These are phyloP conservation scores for Perilla frutescens DNA, from an alignment of 257 asterid genomes.

Conservation along the genomic window DNA sequence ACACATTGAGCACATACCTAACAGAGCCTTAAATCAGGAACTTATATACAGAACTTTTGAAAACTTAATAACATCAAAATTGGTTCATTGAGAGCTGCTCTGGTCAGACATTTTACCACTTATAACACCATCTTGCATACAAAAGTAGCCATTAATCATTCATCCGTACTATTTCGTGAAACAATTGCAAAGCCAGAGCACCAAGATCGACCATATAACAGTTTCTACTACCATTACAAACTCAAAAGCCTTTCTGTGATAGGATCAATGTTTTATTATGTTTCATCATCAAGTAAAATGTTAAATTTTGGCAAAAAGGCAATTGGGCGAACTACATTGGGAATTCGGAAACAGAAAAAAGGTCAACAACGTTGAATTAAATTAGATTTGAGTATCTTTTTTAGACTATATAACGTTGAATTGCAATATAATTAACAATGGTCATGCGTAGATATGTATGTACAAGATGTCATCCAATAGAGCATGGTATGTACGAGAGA, in stretches of 20 bases:
- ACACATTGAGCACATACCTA: neutral
- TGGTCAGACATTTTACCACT: neutral
- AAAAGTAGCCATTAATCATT: neutral
- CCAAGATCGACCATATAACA: neutral
- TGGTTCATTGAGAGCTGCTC: neutral
- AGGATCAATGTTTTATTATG: neutral
- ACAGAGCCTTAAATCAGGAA: neutral
- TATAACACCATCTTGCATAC: neutral
- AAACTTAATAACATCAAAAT: conserved; percentile 3
- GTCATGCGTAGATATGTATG: neutral
- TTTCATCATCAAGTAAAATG: neutral
- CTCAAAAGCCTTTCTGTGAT: neutral
- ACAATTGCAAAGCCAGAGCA: neutral
- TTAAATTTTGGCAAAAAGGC: neutral
- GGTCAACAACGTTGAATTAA: too few species aligned
- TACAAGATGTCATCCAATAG: neutral
- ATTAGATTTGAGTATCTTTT: too few species aligned
- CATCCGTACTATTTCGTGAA: neutral
- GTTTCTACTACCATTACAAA: neutral
- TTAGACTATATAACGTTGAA: too few species aligned
- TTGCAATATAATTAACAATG: too few species aligned
- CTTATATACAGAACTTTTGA: neutral
- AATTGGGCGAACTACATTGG: too few species aligned
- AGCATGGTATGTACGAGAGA: too few species aligned
- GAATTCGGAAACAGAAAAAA: too few species aligned